Conservation (phyloP, 805 yeast species). For the Candida quercuum region DNA sequence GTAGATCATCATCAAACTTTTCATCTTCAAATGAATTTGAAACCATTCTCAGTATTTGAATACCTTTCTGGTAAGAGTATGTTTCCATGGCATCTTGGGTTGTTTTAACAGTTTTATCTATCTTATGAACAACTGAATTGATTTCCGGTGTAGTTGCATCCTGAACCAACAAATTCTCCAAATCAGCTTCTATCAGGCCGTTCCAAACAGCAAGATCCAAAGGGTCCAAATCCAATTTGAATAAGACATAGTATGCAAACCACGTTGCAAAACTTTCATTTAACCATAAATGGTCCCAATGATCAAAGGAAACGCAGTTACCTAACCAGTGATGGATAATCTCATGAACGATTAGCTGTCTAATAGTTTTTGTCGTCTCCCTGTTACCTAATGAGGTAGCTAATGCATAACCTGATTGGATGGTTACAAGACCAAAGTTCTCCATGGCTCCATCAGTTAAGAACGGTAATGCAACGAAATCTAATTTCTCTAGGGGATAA, state of each 20-base stretch:
- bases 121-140: slow-evolving; percentile 10
- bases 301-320: slow-evolving; percentile 57
- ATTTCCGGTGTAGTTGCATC: slow-evolving; percentile 36
- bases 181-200: slow-evolving; percentile 22
- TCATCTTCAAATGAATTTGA: slow-evolving; percentile 36
- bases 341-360: slow-evolving; percentile 65
- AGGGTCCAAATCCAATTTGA: slow-evolving; percentile 20
- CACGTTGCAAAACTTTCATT: slow-evolving; percentile 79
- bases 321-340: slow-evolving; percentile 81
- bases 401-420: slow-evolving; percentile 46
- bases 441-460: slow-evolving; percentile 78
- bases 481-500: slow-evolving; percentile 62
- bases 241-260: slow-evolving; percentile 48
- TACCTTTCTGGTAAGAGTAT: slow-evolving; percentile 55
- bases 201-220: slow-evolving; percentile 29
- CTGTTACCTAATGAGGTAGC: slow-evolving; percentile 27
- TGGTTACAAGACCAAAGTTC: slow-evolving; percentile 65
- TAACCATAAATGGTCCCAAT: slow-evolving; percentile 67
- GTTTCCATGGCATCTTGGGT: slow-evolving; percentile 44
- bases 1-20: slow-evolving; percentile 23
- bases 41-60: slow-evolving; percentile 48
- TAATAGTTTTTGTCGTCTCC: slow-evolving; percentile 29
- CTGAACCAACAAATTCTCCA: slow-evolving; percentile 30
- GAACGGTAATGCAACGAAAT: slow-evolving; percentile 64
- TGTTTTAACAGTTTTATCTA: slow-evolving; percentile 30